These are phyloP conservation scores for Trichoderma asperelloides DNA, from an alignment of 495 filamentous ascomycete genomes.

Conservation along the genomic window DNA sequence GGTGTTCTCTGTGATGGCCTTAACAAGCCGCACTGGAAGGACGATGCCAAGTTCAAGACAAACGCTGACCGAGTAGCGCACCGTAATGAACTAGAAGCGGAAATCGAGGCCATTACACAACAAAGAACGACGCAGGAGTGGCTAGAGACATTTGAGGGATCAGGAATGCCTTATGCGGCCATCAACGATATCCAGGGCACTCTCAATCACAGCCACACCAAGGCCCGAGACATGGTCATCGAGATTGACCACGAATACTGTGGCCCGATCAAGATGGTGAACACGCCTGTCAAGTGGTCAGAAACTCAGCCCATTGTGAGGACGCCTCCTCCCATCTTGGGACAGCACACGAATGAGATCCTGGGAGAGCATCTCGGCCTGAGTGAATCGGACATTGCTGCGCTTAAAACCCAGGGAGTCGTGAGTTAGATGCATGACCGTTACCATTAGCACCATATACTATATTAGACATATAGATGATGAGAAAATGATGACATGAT, in stretches of 20 bases:
- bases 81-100: constrained; percentile 60
- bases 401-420: constrained; percentile 58
- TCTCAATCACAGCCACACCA: constrained; percentile 76
- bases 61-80: constrained; percentile 80
- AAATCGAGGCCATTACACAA: constrained; percentile 65
- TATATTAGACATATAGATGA: background rate
- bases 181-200: constrained; percentile 86
- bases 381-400: constrained; percentile 49
- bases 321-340: constrained; percentile 73
- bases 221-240: constrained; percentile 78
- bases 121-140: constrained; percentile 83
- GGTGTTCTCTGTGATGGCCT: constrained; percentile 75
- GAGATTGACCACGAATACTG: constrained; percentile 76
- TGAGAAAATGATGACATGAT: background rate
- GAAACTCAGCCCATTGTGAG: constrained; percentile 69
- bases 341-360: constrained; percentile 88
- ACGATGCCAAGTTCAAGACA: constrained; percentile 61
- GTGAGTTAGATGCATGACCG: constrained; percentile 30
- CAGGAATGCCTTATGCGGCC: constrained; percentile 89
- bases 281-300: constrained; percentile 94
- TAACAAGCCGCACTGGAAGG: constrained; percentile 70
- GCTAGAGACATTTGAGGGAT: constrained; percentile 78
- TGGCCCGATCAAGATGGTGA: constrained; percentile 80
- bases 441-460: background rate
- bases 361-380: constrained; percentile 58